Evolutionary conservation across 306 rosid genomes (phyloP), one percentile per base, ranked within the genome.

Genomic region (Lathyrus sativus): DNA sequence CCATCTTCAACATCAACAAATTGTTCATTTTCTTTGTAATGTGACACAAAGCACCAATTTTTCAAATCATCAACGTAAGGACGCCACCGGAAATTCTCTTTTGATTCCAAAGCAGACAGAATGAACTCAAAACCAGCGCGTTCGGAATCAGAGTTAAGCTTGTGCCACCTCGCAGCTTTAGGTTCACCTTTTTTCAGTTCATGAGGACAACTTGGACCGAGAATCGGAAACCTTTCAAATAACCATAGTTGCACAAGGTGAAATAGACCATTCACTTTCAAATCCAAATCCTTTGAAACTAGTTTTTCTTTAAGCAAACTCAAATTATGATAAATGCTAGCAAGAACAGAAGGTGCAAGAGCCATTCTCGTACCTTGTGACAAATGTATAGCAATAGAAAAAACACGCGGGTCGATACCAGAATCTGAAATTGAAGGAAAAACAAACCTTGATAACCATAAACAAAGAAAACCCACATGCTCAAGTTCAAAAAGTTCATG

Each of bases 381-480:
- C 60, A 71, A 60, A 45, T 35, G 75, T 44, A 71, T 71, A 7
- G 75, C 75, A 59, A 71, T 71, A 0, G 60, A 38, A 29, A 71
- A 71, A 2, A 59, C 68, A 13, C 29, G 49, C 4, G 15, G 38
- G 37, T 12, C 61, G 15, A 71, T 46, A 51, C 2, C 8, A 9
- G 38, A 59, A 8, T 35, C 28, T 9, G 68, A 39, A 18, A 17
- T 18, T 7, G 75, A 71, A 9, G 75, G 68, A 60, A 71, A 71
- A 6, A 60, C 75, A 60, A 71, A 71, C 49, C 75, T 71, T 1
- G 73, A 74, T 4, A 83, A 44, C 85, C 91, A 86, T 6, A 78
- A 13, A 2, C 80, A 63, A n/a, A 81, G 80, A 50, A 86, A 83
- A 0, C 74, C 91, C n/a, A 49, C 85, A 50, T 83, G 85, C 39